Evolutionary conservation across 345 rosid species (phyloP), one percentile per base, ranked within the genome.

Genomic region (Punica granatum): DNA sequence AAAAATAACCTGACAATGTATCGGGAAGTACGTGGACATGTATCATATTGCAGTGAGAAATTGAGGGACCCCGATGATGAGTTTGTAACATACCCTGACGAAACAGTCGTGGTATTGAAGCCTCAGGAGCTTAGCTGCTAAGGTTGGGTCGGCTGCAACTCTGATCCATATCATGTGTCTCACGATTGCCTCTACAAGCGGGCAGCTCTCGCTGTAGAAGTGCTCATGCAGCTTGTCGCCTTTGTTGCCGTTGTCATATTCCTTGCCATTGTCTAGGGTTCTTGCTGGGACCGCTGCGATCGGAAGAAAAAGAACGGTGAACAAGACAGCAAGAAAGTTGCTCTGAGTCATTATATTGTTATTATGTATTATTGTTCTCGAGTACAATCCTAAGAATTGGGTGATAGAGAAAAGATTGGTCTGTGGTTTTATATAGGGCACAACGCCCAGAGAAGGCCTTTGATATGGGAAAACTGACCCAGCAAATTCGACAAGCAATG

Each of bases 61-160:
- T 37, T 4, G 5, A 4, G 41, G 41, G 11, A 37, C 11, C 11
- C 11, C 11, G 11, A 11, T 37, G 5, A 37, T 37, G 41, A 37
- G 11, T 11, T 37, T 37, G 41, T 37, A 4, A n/a, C 10, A 13
- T 21, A 70, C 68, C 68, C 67, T 49, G 28, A 70, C 67, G 42
- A 70, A 70, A 46, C 26, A 63, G 63, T 70, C 68, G n/a, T 70
- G 73, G 11, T 34, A 61, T 2, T 69, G 72, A 21, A 63, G 2
- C 32, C 72, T 62, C 3, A 69, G 32, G 30, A 69, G 60, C 68
- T 70, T 48, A 6, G 73, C 73, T 14, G n/a, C 61, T 10, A 63
- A 53, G 28, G 51, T 37, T 23, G 36, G 54, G 62, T 63, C 36
- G 3, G 62, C 53, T 21, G 54, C 35, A 7, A 63, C 67, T 48